Evolutionary conservation across 306 rosid species (phyloP).

Genomic region (Coriaria nepalensis): DNA sequence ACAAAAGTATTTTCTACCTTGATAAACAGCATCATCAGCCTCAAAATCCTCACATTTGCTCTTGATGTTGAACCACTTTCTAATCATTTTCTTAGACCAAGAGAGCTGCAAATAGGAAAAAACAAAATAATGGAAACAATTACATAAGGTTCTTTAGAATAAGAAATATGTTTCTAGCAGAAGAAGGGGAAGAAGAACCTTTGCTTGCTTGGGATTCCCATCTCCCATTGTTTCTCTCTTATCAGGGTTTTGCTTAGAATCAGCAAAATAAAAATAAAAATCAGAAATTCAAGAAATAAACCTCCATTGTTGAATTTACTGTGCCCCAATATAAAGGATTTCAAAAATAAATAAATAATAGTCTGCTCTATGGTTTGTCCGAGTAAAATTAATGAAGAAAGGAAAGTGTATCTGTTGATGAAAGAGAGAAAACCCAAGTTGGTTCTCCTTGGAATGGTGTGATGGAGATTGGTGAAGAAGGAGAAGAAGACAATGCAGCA

Average conservation of each 20-base stretch:
- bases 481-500: slow-evolving; percentile 71
- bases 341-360: neutral
- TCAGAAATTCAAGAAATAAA: slow-evolving; percentile 17
- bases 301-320: slow-evolving; percentile 2
- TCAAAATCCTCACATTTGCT: slow-evolving; percentile 60
- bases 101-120: slow-evolving; percentile 68
- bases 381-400: too few relatives aligned
- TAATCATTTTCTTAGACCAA: slow-evolving; percentile 98
- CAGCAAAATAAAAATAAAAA: slow-evolving; percentile 13
- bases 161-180: neutral
- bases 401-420: too few relatives aligned
- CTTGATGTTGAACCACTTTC: slow-evolving; percentile 88
- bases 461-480: slow-evolving; percentile 54
- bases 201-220: slow-evolving; percentile 38
- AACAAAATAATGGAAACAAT: slow-evolving; percentile 17
- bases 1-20: slow-evolving; percentile 30
- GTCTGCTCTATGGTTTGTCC: too few relatives aligned
- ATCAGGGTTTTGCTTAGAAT: slow-evolving; percentile 14
- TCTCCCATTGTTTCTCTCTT: slow-evolving; percentile 11
- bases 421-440: slow-evolving; percentile 15
- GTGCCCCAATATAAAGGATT: slow-evolving; percentile 14
- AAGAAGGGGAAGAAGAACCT: slow-evolving; percentile 42
- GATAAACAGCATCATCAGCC: slow-evolving; percentile 47
- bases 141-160: slow-evolving; percentile 8
- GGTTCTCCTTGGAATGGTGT: slow-evolving; percentile 46